These are phyloP conservation scores for Panaeolus papilionaceus DNA, from an alignment of 768 basidiomycete genomes.

Conservation along the genomic window DNA sequence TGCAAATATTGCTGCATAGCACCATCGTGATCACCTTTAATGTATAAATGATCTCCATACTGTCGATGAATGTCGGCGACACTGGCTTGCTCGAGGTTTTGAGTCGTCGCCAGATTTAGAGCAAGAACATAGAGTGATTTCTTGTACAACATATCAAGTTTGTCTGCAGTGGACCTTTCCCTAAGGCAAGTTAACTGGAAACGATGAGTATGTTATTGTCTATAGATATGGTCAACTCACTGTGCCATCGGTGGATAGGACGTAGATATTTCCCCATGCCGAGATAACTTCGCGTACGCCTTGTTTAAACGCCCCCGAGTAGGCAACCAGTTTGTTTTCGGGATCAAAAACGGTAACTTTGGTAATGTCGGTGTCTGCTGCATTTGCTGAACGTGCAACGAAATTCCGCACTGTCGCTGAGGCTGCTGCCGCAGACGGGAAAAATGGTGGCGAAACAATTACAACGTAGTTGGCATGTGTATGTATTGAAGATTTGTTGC, in stretches of 20 bases:
- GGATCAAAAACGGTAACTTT: constrained; percentile 90
- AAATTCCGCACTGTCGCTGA: constrained; percentile 81
- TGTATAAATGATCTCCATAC: constrained; percentile 92
- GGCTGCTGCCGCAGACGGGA: constrained; percentile 65
- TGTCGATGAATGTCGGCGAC: constrained; percentile 89
- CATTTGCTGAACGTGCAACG: constrained; percentile 55
- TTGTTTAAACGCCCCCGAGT: constrained; percentile 78
- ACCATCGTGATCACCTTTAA: constrained; percentile 90
- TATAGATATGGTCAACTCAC: constrained; percentile 44
- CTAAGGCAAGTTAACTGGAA: constrained; percentile 66
- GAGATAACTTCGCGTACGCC: constrained; percentile 87
- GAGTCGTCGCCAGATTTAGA: constrained; percentile 81
- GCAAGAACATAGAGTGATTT: constrained; percentile 83
- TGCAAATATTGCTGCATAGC: constrained; percentile 93
- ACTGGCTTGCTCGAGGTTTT: constrained; percentile 71
- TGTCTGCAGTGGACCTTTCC: constrained; percentile 84
- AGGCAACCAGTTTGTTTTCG: constrained; percentile 90
- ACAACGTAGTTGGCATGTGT: constrained; percentile 86
- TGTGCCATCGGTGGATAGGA: constrained; percentile 80
- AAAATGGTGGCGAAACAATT: constrained; percentile 87
- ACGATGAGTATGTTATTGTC: not conserved
- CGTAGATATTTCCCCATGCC: constrained; percentile 81
- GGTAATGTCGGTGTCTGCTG: constrained; percentile 64
- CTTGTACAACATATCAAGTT: constrained; percentile 85
- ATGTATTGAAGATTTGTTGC: constrained; percentile 78